Percentiles rank a stretch among this genome's conserved stretches.
Evolutionary conservation across 495 filamentous ascomycete species (phyloP).

Genomic region (Cryomyces antarcticus): DNA sequence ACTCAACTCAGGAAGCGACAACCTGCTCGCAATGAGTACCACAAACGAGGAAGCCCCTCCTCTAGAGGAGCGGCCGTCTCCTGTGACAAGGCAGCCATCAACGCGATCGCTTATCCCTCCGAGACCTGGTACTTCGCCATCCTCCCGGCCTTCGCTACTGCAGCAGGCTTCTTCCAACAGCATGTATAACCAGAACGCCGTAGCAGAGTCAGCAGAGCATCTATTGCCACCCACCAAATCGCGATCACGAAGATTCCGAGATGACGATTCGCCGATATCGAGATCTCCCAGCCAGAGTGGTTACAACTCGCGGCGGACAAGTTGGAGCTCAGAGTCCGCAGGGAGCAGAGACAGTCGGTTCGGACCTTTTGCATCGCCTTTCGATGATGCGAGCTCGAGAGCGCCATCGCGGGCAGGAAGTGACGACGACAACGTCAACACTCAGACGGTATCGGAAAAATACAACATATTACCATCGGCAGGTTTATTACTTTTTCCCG

Average conservation of each 20-base stretch:
- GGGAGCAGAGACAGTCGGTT: conserved; percentile 31
- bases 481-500: conserved; percentile 47
- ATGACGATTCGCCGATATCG: conserved; percentile 21
- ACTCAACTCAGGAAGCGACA: conserved; percentile 36
- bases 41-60: conserved; percentile 1
- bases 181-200: conserved; percentile 19
- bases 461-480: conserved; percentile 58
- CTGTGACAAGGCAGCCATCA: conserved; percentile 17
- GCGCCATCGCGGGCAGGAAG: conserved; percentile 39
- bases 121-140: conserved; percentile 15
- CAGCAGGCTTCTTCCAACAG: conserved; percentile 4
- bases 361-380: conserved; percentile 30
- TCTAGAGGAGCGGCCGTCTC: conserved; percentile 14
- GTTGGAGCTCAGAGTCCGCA: conserved; percentile 35
- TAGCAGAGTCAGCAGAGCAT: conserved; percentile 35
- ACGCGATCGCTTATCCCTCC: conserved; percentile 22
- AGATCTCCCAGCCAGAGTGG: conserved; percentile 21
- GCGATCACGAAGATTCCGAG: conserved; percentile 22
- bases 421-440: conserved; percentile 48
- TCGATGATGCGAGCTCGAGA: conserved; percentile 40
- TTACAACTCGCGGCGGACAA: conserved; percentile 37
- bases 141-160: no score
- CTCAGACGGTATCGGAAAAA: conserved; percentile 60
- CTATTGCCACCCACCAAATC: conserved; percentile 33
- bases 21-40: conserved; percentile 25